phyloP scores from a whole-genome alignment of 345 rosid species.

The Luvunga scandens region DNA sequence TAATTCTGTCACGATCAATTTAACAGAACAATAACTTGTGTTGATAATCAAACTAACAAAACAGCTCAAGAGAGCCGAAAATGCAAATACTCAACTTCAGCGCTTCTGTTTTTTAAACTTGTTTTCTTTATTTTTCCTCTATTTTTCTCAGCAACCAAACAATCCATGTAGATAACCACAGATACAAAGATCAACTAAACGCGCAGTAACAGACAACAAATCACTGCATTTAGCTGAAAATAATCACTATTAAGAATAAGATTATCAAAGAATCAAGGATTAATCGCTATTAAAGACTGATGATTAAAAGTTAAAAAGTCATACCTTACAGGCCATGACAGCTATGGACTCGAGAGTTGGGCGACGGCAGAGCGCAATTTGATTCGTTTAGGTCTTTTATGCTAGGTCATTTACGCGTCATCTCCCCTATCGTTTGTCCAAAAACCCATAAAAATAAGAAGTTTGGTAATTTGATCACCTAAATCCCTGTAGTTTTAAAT shows the following conservation, averaged over 20 bases:
- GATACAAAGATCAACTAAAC: background rate
- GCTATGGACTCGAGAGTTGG: background rate
- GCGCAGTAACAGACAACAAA: background rate
- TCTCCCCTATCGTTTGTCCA: background rate
- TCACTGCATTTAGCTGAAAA: background rate
- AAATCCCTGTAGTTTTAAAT: too few relatives aligned
- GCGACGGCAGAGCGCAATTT: background rate
- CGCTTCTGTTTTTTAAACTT: background rate
- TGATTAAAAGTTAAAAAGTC: background rate
- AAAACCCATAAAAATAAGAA: too few relatives aligned
- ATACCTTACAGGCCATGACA: background rate
- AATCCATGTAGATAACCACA: background rate
- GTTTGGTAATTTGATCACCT: too few relatives aligned
- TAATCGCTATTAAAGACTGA: background rate
- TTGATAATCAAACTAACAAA: background rate
- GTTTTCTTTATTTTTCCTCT: background rate
- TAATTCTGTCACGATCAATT: background rate
- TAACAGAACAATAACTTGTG: background rate
- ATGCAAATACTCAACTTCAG: background rate
- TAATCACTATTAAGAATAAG: background rate
- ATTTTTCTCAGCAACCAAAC: constrained; percentile 6
- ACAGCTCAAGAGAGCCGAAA: background rate
- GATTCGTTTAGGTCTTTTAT: background rate
- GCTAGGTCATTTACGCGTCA: background rate
- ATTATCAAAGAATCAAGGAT: background rate